Evolutionary conservation across 495 filamentous ascomycete species (phyloP), one percentile per base, ranked within the genome.

Genomic region (Chaetomium tenue): DNA sequence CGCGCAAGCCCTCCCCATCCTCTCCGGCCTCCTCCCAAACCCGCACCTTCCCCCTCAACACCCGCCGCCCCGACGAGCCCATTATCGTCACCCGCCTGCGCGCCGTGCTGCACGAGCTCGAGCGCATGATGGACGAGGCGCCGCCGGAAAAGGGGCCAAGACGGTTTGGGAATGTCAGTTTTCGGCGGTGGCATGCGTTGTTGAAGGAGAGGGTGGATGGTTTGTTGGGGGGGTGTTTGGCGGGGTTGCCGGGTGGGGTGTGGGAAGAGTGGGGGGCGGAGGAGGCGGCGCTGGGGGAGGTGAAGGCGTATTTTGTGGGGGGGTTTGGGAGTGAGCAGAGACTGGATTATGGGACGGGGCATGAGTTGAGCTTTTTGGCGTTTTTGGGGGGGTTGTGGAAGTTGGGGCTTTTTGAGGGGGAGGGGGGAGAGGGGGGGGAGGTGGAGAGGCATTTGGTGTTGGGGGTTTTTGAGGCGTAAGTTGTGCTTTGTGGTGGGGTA

Each of bases 311-410:
- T 75, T 85, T 99, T 9, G 69, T 95, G 18, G 92, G 91, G 22
- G 87, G 86, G 44, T 98, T 93, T 80, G 94, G 94, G 2, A 97
- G 92, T 70, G 71, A 89, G 2, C 91, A 96, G 70, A 82, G 94
- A 40, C 80, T 98, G 50, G 94, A 98, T 75, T 98, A 96, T 73
- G 94, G 94, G 0, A 97, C 95, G 8, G 94, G 94, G 1, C 94
- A 98, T 75, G 94, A 98, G 74, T 75, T 98, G 56, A 94, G 89
- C 76, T 98, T 98, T 69, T 76, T 97, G 16, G 93, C 93, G 20
- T 99, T 98, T 69, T 73, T 98, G 22, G 92, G 86, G 20, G 87
- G 88, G 47, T 79, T 97, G 5, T n/a, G n/a, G n/a, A n/a, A n/a
- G n/a, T n/a, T 3, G 13, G 16, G 16, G 13, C 2, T 30, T 2